Evolutionary conservation across 768 basidiomycete species (phyloP).

Genomic region (Megacollybia marginata): DNA sequence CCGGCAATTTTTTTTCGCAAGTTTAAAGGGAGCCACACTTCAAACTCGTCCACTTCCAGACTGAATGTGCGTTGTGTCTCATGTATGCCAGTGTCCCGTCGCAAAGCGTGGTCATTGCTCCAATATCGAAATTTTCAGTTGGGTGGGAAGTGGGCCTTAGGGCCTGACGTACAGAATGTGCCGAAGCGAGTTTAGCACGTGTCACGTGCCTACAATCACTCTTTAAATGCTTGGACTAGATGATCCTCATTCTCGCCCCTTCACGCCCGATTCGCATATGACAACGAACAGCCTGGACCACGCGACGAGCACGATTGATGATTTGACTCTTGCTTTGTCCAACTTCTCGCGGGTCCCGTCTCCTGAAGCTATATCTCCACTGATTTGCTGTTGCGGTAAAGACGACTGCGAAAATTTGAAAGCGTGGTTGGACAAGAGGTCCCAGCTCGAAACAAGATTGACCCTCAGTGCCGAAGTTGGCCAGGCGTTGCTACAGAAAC

Average conservation of each 20-base stretch:
- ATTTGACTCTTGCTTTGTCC: conserved; percentile 65
- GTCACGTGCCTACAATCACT: too few relatives aligned
- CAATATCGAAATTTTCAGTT: too few relatives aligned
- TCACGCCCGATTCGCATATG: background rate
- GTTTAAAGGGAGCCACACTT: too few relatives aligned
- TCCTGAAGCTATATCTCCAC: conserved; percentile 48
- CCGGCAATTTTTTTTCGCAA: too few relatives aligned
- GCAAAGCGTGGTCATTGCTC: too few relatives aligned
- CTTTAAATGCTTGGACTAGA: too few relatives aligned
- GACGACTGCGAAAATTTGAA: conserved; percentile 57
- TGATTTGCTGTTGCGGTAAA: conserved; percentile 59
- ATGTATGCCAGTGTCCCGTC: too few relatives aligned
- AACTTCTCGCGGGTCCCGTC: conserved; percentile 69
- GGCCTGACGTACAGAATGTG: too few relatives aligned
- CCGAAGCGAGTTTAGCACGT: too few relatives aligned
- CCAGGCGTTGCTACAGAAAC: conserved; percentile 77
- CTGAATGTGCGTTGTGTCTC: too few relatives aligned
- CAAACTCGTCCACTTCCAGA: too few relatives aligned
- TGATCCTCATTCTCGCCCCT: background rate
- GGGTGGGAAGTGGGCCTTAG: too few relatives aligned
- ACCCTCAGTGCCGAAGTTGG: conserved; percentile 89
- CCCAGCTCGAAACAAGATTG: conserved; percentile 68
- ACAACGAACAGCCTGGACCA: conserved; percentile 38
- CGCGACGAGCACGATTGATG: conserved; percentile 63
- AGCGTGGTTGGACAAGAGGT: conserved; percentile 58